These are phyloP conservation scores for Cardiospermum halicacabum DNA, from an alignment of 345 rosid species.

Conservation along the genomic window DNA sequence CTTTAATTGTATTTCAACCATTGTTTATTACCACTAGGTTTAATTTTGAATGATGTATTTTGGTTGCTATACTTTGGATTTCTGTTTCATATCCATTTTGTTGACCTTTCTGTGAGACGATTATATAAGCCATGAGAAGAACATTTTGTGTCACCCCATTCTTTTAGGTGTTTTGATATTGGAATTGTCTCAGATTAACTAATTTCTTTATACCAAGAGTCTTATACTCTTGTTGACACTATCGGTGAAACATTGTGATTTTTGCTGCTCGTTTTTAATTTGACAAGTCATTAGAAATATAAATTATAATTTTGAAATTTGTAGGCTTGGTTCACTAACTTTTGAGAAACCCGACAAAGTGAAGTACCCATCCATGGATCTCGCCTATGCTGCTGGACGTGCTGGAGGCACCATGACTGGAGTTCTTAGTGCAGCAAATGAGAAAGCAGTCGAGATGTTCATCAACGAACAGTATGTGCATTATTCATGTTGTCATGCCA, in stretches of 20 bases:
- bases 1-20: background rate
- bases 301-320: conserved; percentile 12
- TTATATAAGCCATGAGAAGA: background rate
- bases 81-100: background rate
- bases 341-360: conserved; percentile 82
- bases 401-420: conserved; percentile 99
- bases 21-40: background rate
- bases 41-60: background rate
- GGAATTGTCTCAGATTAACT: background rate
- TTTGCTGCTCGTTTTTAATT: background rate
- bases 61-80: background rate
- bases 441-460: conserved; percentile 82
- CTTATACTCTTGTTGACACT: background rate
- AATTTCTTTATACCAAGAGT: background rate
- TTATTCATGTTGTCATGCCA: conserved; percentile 1
- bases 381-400: conserved; percentile 92
- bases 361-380: conserved; percentile 93
- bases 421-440: conserved; percentile 96
- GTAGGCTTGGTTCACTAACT: conserved; percentile 88
- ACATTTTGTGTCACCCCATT: background rate
- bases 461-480: conserved; percentile 66
- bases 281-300: background rate
- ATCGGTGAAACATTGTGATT: background rate
- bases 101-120: background rate
- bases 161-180: background rate